Percentiles rank a stretch among this genome's conserved stretches.
phyloP scores from a whole-genome alignment of 1,284 basidiomycete genomes.

The Lentinula novae-zelandiae region DNA sequence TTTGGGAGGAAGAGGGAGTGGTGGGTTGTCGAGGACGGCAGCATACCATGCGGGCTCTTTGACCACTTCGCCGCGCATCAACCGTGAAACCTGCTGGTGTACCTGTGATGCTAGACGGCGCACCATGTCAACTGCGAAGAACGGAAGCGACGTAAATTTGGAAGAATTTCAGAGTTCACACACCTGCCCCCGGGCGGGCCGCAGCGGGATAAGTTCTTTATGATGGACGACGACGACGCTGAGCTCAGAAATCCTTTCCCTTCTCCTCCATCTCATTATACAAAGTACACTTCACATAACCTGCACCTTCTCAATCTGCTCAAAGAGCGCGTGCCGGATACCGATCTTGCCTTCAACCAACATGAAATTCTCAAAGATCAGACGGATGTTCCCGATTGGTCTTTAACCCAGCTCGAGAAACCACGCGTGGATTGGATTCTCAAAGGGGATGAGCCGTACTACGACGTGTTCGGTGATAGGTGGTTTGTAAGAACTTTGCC shows the following conservation, averaged over 20 bases:
- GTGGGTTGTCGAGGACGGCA: constrained; percentile 85
- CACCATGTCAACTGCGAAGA: constrained; percentile 49
- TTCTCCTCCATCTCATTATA: constrained; percentile 76
- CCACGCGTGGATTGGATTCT: constrained; percentile 80
- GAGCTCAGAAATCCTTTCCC: constrained; percentile 80
- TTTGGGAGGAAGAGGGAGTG: constrained; percentile 78
- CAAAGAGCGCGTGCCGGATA: constrained; percentile 39
- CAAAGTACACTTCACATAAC: constrained; percentile 67
- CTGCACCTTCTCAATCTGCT: constrained; percentile 59
- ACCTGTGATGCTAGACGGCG: constrained; percentile 86
- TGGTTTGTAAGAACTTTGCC: constrained; percentile 60
- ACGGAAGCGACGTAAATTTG: neutral
- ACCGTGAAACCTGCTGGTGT: constrained; percentile 82
- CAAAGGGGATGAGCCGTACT: constrained; percentile 65
- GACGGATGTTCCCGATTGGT: constrained; percentile 67
- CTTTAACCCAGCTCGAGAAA: constrained; percentile 67
- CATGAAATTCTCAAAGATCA: constrained; percentile 62
- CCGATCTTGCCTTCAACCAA: constrained; percentile 44
- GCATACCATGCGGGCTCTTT: constrained; percentile 82
- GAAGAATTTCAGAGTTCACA: neutral
- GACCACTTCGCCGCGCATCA: constrained; percentile 72
- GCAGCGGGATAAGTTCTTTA: neutral
- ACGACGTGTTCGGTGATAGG: constrained; percentile 73
- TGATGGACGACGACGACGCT: constrained; percentile 65
- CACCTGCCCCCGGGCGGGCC: neutral